Base-by-base conservation (phyloP, 2,329 filamentous ascomycete species). In the Paradendryphiella salina region DNA sequence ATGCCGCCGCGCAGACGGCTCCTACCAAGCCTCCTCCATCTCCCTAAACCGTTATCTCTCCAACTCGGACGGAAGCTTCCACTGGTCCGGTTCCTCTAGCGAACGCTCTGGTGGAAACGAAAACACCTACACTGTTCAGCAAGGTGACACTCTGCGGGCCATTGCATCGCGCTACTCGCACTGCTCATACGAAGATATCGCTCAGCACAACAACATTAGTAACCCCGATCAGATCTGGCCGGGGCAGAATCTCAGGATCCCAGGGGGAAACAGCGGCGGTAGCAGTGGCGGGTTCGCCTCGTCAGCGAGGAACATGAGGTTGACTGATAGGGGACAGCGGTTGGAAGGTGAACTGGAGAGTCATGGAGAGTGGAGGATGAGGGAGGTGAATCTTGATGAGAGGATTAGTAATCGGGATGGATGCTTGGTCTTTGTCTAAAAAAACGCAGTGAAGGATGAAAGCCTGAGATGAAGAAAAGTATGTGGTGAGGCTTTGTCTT, bases 201-300 rank as follows among this genome's bases (percentile, higher is more conserved):
- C 64, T 1, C 49, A 61, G 3, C 61, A 66, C 43, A 67, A 67
- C 45, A 60, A 62, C 28, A 65, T 67, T 15, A 44, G 41, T 28
- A 67, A 67, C 14, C 46, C 63, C 0, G 65, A 67, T 20, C 57
- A 64, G 55, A 66, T 67, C 15, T 67, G 64, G 50, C 64, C 64
- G 1, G 65, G 65, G 1, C 64, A 67, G 57, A 59, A 57, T 5
- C 32, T 67, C 17, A 55, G 61, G 36, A 41, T 66, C 2, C 65
- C 64, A 2, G 61, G 63, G 8, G 62, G 61, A 0, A 42, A 59
- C 3, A 59, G 52, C 14, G 47, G 63, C 32, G 58, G 65, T 26
- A 38, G 37, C 8, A 21, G 21, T 3, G 26, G 49, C 2, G 43
- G 37, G 10, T 67, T 67, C 46, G 63, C 56, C 15, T 51, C 50